Conservation (phyloP, 306 rosid genomes). For the Biancaea sappan region DNA sequence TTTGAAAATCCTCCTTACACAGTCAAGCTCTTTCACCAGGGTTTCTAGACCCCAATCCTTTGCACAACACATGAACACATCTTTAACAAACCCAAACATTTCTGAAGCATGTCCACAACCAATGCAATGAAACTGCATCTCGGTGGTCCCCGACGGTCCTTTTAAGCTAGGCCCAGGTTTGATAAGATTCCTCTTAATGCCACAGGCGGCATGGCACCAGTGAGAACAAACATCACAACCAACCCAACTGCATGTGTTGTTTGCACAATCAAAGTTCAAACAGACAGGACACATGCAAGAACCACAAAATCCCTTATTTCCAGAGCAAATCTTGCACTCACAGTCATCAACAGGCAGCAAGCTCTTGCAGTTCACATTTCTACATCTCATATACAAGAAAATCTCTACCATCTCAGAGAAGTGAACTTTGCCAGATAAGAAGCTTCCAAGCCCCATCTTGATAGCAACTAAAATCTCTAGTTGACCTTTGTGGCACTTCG, state of each 20-base stretch:
- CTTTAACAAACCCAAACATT: slow-evolving; percentile 98
- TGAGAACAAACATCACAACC: slow-evolving; percentile 98
- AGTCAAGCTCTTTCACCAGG: slow-evolving; percentile 84
- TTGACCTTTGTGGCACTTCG: slow-evolving; percentile 72
- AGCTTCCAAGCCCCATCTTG: slow-evolving; percentile 79
- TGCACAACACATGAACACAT: slow-evolving; percentile 83
- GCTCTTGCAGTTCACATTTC: slow-evolving; percentile 73
- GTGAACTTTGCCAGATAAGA: slow-evolving; percentile 56
- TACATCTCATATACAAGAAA: slow-evolving; percentile 79
- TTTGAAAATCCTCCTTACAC: slow-evolving; percentile 82
- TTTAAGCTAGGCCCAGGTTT: slow-evolving; percentile 92
- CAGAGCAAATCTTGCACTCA: slow-evolving; percentile 91
- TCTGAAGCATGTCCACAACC: slow-evolving; percentile 92
- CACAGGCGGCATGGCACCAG: slow-evolving; percentile 99
- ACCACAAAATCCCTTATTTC: slow-evolving; percentile 85
- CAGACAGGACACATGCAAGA: slow-evolving; percentile 96
- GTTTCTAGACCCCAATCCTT: slow-evolving; percentile 92
- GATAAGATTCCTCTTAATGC: slow-evolving; percentile 78
- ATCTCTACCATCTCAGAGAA: slow-evolving; percentile 76
- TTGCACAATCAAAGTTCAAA: slow-evolving; percentile 95
- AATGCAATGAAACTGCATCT: slow-evolving; percentile 94
- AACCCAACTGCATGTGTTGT: slow-evolving; percentile 94
- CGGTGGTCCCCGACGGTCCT: slow-evolving; percentile 82
- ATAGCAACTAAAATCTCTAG: slow-evolving; percentile 73
- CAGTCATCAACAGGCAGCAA: slow-evolving; percentile 93